phyloP scores from a whole-genome alignment of 108 stramenopile genomes.

The Cylindrotheca closterium region DNA sequence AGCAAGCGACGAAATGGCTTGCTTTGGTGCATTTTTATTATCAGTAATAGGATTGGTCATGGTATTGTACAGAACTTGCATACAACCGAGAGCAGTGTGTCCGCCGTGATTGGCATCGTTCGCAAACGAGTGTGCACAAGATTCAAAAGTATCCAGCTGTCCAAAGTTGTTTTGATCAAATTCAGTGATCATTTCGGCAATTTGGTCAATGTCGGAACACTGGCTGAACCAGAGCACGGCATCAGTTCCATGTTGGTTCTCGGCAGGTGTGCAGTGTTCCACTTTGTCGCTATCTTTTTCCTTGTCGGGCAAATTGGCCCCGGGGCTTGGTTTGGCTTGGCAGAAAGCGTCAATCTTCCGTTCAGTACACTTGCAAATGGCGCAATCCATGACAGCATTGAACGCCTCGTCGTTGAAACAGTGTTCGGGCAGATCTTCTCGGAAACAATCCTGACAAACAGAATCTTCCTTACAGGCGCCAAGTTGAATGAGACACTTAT shows the following conservation, averaged over 20 bases:
- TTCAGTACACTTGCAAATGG: slow-evolving; percentile 79
- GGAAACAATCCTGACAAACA: slow-evolving; percentile 57
- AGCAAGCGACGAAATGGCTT: slow-evolving; percentile 72
- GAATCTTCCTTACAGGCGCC: slow-evolving; percentile 60
- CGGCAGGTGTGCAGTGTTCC: slow-evolving; percentile 52
- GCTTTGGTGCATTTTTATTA: slow-evolving; percentile 39
- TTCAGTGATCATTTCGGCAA: slow-evolving; percentile 70
- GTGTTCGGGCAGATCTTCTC: slow-evolving; percentile 28
- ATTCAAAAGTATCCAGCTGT: slow-evolving; percentile 80
- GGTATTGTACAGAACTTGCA: slow-evolving; percentile 74
- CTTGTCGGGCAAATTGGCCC: slow-evolving; percentile 13
- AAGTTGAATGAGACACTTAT: slow-evolving; percentile 79
- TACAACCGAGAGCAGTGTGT: slow-evolving; percentile 76
- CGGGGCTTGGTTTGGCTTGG: slow-evolving; percentile 36
- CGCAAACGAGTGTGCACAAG: slow-evolving; percentile 72
- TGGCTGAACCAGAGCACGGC: slow-evolving; percentile 65
- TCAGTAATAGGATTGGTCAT: slow-evolving; percentile 52
- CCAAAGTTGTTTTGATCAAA: slow-evolving; percentile 92
- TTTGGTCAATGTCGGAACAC: slow-evolving; percentile 65
- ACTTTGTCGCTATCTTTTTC: slow-evolving; percentile 20
- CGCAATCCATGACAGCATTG: slow-evolving; percentile 73
- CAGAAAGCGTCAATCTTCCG: slow-evolving; percentile 45
- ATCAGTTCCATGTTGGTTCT: slow-evolving; percentile 57
- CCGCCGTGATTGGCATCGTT: slow-evolving; percentile 64
- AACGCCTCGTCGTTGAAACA: slow-evolving; percentile 43